Percentiles rank a stretch among this genome's conserved stretches.
These are phyloP conservation scores for Vachellia collinsii DNA, from an alignment of 306 rosid genomes.

Conservation along the genomic window DNA sequence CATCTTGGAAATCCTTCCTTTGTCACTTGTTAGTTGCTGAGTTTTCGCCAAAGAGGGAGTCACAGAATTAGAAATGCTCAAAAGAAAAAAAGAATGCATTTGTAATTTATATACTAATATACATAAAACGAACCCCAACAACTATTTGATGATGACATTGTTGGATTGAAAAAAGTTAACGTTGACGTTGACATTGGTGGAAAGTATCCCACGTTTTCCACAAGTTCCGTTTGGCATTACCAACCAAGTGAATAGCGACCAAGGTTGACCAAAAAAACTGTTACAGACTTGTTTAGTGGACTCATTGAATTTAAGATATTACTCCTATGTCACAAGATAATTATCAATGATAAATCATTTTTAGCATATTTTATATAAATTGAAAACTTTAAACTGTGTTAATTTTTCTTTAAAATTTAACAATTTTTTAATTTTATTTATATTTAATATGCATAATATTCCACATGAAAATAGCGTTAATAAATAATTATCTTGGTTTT, in stretches of 20 bases:
- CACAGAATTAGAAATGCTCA: not conserved
- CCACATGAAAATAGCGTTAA: too few species aligned
- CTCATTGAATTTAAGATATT: not conserved
- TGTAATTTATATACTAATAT: too few species aligned
- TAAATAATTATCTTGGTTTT: too few species aligned
- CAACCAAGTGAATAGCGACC: not conserved
- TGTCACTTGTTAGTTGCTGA: not conserved
- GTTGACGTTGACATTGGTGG: not conserved
- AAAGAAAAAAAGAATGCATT: too few species aligned
- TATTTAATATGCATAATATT: too few species aligned
- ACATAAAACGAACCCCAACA: not conserved
- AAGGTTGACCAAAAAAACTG: not conserved
- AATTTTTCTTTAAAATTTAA: too few species aligned
- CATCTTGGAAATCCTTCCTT: slow-evolving; percentile 42
- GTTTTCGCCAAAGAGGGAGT: not conserved
- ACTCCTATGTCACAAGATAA: not conserved
- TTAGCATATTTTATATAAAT: too few species aligned
- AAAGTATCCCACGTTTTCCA: not conserved
- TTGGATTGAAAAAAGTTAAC: not conserved
- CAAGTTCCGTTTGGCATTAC: too few species aligned
- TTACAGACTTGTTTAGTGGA: not conserved
- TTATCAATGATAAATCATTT: too few species aligned
- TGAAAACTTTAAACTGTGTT: too few species aligned
- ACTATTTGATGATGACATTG: not conserved
- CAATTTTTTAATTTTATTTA: too few species aligned